These are phyloP conservation scores for Citrullus amarus DNA, from an alignment of 306 rosid genomes.

Conservation along the genomic window DNA sequence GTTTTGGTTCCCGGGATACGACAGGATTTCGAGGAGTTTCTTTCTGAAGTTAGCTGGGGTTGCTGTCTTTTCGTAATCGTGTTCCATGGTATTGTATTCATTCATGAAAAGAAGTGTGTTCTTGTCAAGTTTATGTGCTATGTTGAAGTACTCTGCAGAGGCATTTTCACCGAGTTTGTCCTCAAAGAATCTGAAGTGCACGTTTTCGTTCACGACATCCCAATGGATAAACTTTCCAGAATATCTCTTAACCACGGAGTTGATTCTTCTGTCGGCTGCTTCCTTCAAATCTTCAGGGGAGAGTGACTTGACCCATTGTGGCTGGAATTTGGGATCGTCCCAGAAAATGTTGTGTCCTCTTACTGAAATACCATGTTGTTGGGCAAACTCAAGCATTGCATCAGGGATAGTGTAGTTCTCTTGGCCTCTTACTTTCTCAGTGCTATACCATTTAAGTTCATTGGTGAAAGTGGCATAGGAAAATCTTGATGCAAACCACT, in stretches of 20 bases:
- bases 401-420: constrained; percentile 38
- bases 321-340: constrained; percentile 49
- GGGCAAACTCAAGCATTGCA: constrained; percentile 43
- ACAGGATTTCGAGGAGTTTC: constrained; percentile 36
- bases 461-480: constrained; percentile 42
- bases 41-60: constrained; percentile 28
- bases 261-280: constrained; percentile 20
- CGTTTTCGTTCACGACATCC: constrained; percentile 76
- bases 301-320: constrained; percentile 49
- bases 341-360: constrained; percentile 68
- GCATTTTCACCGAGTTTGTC: constrained; percentile 25
- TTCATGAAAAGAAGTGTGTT: constrained; percentile 41
- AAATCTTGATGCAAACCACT: constrained; percentile 64
- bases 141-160: constrained; percentile 22
- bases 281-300: not conserved
- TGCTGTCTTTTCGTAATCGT: constrained; percentile 19
- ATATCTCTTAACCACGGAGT: constrained; percentile 38
- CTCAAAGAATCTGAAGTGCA: constrained; percentile 54
- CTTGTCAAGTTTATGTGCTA: constrained; percentile 27
- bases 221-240: constrained; percentile 47
- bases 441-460: constrained; percentile 81
- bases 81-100: constrained; percentile 72
- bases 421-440: constrained; percentile 23
- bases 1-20: constrained; percentile 12
- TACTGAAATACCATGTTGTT: constrained; percentile 27